phyloP scores from a whole-genome alignment of 805 yeast genomes.

The Yarrowia hollandica region DNA sequence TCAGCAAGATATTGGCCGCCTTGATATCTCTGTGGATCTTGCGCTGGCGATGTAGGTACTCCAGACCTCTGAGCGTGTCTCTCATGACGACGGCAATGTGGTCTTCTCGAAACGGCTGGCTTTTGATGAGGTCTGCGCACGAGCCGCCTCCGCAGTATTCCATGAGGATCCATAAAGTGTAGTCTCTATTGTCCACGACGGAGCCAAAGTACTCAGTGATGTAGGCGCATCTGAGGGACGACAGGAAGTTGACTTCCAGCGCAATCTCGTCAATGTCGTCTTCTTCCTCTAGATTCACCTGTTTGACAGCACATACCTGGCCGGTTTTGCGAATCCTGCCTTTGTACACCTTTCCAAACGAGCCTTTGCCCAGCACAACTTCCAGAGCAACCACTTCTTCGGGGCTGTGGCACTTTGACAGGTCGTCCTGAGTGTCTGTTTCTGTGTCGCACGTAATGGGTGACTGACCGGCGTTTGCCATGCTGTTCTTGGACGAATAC shows the following conservation, averaged over 20 bases:
- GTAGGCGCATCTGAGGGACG: slow-evolving; percentile 60
- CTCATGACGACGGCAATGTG: slow-evolving; percentile 61
- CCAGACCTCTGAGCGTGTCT: slow-evolving; percentile 68
- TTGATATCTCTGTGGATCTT: slow-evolving; percentile 89
- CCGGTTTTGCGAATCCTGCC: slow-evolving; percentile 42
- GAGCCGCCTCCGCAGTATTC: slow-evolving; percentile 97
- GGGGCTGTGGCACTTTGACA: slow-evolving; percentile 7
- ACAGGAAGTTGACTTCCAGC: slow-evolving; percentile 76
- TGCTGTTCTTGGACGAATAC: background rate
- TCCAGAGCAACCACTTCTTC: slow-evolving; percentile 1
- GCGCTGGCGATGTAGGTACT: slow-evolving; percentile 69
- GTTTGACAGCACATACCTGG: slow-evolving; percentile 73
- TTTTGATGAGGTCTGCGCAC: slow-evolving; percentile 56
- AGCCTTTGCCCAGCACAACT: slow-evolving; percentile 34
- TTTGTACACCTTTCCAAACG: slow-evolving; percentile 36
- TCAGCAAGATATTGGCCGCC: slow-evolving; percentile 81
- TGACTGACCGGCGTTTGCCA: background rate
- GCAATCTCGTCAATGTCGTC: slow-evolving; percentile 66
- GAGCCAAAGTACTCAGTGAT: slow-evolving; percentile 73
- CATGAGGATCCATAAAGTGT: slow-evolving; percentile 89
- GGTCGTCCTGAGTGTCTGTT: background rate
- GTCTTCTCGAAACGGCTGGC: slow-evolving; percentile 67
- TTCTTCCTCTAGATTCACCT: slow-evolving; percentile 74
- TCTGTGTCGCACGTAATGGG: background rate
- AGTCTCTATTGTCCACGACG: slow-evolving; percentile 59